Evolutionary conservation across 805 yeast genomes (phyloP), one percentile per base, ranked within the genome.

Genomic region (Nakazawaea wyomingensis): DNA sequence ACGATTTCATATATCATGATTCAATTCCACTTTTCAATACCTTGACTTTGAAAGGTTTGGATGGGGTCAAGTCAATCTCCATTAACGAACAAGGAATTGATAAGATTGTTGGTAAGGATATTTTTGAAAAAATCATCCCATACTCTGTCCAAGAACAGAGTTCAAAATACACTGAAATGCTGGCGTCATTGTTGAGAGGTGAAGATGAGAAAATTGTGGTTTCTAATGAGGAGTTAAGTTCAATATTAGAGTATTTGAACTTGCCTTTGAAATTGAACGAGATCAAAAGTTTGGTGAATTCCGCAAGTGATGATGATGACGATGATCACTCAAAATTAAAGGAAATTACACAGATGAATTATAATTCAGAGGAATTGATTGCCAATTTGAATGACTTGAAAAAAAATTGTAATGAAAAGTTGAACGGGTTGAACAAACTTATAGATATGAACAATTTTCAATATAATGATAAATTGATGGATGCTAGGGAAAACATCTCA

Each of bases 1-100:
- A 91, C 55, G 97, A 91, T 57, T 82, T 79, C 53, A 86, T 91
- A 29, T 91, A 86, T 56, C 96, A 93, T 60, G 91, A 84, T 17
- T 54, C 69, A 1, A 66, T 90, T 11, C 96, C 96, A 1, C 66
- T 76, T 4, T 62, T 63, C 24, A 75, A 76, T 18, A 61, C 82
- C 0, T 62, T 88, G 38, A 76, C 86, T 5, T 69, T 88, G 4
- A 79, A 84, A 48, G 76, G 82, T 0, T 68, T 85, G 64, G 85
- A 80, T 36, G 83, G 88, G 45, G 80, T 81, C 1, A 79, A 82
- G 52, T 67, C 80, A 1, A 68, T 81, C 5, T 67, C 80, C 2
- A 53, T 80, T 28, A 63, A 60, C 33, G 74, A 71, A n/a, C 72
- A 66, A 38, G 71, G 67, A 36, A 66, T 84, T 34, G 68, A 69